Base-by-base conservation (phyloP, 1,284 basidiomycete genomes). In the Marasmius fiardii region DNA sequence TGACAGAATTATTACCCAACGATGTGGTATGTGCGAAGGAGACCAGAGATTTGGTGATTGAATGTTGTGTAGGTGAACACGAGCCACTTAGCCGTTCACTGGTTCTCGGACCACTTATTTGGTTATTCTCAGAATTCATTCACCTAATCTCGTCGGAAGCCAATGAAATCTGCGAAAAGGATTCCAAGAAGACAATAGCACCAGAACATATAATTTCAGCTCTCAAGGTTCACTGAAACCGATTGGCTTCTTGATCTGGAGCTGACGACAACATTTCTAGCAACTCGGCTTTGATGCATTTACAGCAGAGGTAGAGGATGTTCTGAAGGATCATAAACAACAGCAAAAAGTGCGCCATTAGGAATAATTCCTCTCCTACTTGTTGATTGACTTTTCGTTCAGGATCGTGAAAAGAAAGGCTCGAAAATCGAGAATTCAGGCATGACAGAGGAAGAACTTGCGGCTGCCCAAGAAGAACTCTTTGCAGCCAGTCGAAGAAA, bases 141-240 rank as follows among this genome's bases (percentile, higher is more conserved):
- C 93, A 98, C 68, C 76, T 99, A 68, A 90, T 99, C 67, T 97
- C 97, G 14, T 95, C 95, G 6, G 95, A 98, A 72, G 92, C 95
- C 52, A 99, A 99, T 73, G 94, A 98, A 63, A 93, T 98, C 57
- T 99, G 97, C 71, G 97, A 99, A 68, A 89, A 93, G 69, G 94
- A 95, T 66, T 90, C 92, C n/a, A 98, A 98, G 78, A 99, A 99
- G 79, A 99, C 96, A 0, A 99, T 99, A 64, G 93, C 95, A 3
- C 96, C 97, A 1, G 96, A 99, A 67, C 96, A 99, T 68, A 95
- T 99, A 48, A 89, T 98, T 43, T 79, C 84, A 35, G 97, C 96
- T 4, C 77, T 99, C 52, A 93, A 94, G 77, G 94, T 93, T 57
- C 48, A 80, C 60, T 37, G 34, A n/a, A 28, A n/a, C n/a, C 35